A percentile compares a stretch with the other conserved stretches of the same genome.
phyloP scores from a whole-genome alignment of 2,329 filamentous ascomycete species.

The Pseudogymnoascus sp. region DNA sequence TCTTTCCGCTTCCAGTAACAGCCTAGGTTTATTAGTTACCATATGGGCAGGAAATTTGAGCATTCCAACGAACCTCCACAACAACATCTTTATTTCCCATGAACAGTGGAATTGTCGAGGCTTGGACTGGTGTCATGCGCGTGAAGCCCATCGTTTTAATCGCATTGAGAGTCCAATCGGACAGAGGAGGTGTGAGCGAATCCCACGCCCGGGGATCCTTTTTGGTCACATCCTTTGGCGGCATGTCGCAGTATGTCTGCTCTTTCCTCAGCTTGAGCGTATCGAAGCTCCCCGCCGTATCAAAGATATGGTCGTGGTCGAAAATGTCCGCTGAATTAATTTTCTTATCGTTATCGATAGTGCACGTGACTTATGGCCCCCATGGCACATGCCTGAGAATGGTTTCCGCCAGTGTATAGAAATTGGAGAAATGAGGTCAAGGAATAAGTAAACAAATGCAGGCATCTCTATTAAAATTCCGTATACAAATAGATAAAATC shows the following conservation, averaged over 20 bases:
- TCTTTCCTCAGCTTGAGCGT: not conserved
- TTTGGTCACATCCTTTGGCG: slow-evolving; percentile 24
- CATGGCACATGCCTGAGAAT: not conserved
- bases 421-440: not conserved
- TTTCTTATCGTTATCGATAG: slow-evolving; percentile 8
- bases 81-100: slow-evolving; percentile 87
- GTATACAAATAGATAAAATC: not conserved
- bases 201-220: slow-evolving; percentile 54
- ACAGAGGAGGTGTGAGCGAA: slow-evolving; percentile 59
- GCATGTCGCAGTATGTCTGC: not conserved
- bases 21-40: slow-evolving; percentile 40
- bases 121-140: slow-evolving; percentile 91
- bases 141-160: slow-evolving; percentile 76
- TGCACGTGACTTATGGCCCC: not conserved
- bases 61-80: slow-evolving; percentile 52
- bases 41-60: not conserved
- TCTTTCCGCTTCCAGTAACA: slow-evolving; percentile 88
- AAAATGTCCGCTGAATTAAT: slow-evolving; percentile 6
- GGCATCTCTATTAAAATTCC: not conserved
- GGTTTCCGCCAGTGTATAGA: not conserved
- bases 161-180: slow-evolving; percentile 80
- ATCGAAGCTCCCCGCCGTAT: slow-evolving; percentile 1
- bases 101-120: slow-evolving; percentile 81
- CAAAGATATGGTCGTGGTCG: slow-evolving; percentile 6
- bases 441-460: not conserved